phyloP scores from a whole-genome alignment of 495 filamentous ascomycete species.

The Trichoderma gamsii region DNA sequence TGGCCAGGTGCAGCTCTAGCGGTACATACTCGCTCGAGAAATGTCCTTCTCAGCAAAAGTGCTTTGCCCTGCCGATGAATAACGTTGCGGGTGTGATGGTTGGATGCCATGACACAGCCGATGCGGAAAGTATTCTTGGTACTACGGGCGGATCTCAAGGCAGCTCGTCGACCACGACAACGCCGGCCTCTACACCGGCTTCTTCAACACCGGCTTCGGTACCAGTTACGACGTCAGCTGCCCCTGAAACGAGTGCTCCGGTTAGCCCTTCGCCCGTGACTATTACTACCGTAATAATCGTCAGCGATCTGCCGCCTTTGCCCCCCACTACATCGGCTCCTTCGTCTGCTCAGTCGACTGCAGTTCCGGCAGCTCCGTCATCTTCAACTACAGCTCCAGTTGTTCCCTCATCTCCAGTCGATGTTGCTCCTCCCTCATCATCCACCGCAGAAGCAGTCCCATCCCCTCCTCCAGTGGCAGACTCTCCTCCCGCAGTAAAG shows the following conservation, averaged over 20 bases:
- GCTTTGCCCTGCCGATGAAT: constrained; percentile 7
- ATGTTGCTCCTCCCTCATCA: not conserved
- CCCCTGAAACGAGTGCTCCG: not conserved
- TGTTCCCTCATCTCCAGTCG: not conserved
- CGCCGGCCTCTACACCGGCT: not conserved
- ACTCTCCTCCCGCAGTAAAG: not conserved
- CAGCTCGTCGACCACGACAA: not conserved
- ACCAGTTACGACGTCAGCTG: not conserved
- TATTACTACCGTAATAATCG: not conserved
- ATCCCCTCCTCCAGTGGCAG: not conserved
- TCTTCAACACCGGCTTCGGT: not conserved
- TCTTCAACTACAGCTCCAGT: not conserved
- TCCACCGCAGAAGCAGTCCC: not conserved
- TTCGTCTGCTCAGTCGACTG: not conserved
- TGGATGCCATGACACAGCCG: not conserved
- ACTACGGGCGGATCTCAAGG: not conserved
- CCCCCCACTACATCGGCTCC: not conserved
- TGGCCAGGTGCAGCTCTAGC: not conserved
- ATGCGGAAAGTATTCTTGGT: constrained; percentile 5
- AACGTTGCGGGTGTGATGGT: not conserved
- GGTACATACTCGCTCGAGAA: not conserved
- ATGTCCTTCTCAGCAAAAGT: not conserved
- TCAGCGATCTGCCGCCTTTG: not conserved
- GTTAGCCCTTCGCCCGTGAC: not conserved
- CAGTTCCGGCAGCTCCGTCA: not conserved